Evolutionary conservation across 2,329 filamentous ascomycete species (phyloP), one percentile per base, ranked within the genome.

Genomic region (Rutstroemia sp.): DNA sequence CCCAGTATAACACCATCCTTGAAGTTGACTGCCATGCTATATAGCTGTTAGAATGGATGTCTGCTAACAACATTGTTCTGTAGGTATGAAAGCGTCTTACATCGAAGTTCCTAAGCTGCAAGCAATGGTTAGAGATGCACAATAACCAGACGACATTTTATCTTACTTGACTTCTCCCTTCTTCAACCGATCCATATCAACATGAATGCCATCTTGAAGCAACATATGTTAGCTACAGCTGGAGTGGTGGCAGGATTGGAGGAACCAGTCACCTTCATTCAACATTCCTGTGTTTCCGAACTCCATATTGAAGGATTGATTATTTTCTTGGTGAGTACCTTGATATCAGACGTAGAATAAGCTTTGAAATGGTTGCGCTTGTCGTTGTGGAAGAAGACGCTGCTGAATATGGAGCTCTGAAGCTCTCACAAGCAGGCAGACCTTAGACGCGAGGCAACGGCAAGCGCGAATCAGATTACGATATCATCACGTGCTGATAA

Each of bases 131-230:
- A 48, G 30, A 25, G 38, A 51, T 49, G 27, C 39, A 45, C 40
- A 19, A 19, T 50, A 54, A 25, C 3, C 42, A 17, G 27, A 48
- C 23, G 14, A 2, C 17, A 19, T 36, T 45, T 45, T 48, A 61
- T 77, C 90, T 76, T 78, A 96, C 91, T 99, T 99, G 72, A 99
- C 92, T 78, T 99, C 94, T 61, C 94, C 94, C 75, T 91, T 94
- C 86, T 99, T 99, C 74, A 99, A 78, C 70, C 94, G 87, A 70
- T 97, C 89, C 94, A 99, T 99, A 72, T 99, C 94, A 67, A 99
- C 81, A 73, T 99, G 94, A 72, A 99, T 97, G 72, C 94, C 94
- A 92, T 99, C 94, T 97, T 68, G 16, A 48, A 38, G 46, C 54
- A 65, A 61, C 60, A 64, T 40, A 25, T 45, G 59, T 69, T 65